A percentile compares a stretch with the other conserved stretches of the same genome.
phyloP scores from a whole-genome alignment of 2,329 filamentous ascomycete genomes.

The Immersiporthe knoxdaviesiana region DNA sequence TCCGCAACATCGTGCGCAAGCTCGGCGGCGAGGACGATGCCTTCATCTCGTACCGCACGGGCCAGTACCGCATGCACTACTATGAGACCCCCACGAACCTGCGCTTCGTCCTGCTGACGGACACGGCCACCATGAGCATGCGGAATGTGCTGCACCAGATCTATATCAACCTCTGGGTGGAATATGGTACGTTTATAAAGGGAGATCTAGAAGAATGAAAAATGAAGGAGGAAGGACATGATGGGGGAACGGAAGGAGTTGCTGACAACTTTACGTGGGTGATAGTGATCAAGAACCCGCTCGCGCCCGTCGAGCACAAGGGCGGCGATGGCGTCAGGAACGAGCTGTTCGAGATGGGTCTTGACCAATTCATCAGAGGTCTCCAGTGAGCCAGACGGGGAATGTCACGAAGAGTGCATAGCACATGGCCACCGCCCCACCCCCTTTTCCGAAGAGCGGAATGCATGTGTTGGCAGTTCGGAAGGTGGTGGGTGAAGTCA shows the following conservation, averaged over 20 bases:
- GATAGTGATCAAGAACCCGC: constrained; percentile 70
- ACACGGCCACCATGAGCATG: constrained; percentile 87
- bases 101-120: constrained; percentile 96
- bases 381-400: constrained; percentile 37
- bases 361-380: constrained; percentile 78
- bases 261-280: constrained; percentile 28
- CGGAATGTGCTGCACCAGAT: constrained; percentile 95
- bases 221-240: background rate
- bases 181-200: constrained; percentile 70
- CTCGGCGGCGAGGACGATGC: constrained; percentile 91
- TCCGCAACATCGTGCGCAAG: constrained; percentile 96
- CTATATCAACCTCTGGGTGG: constrained; percentile 96
- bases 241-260: no score
- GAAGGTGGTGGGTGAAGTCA: background rate
- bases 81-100: constrained; percentile 97
- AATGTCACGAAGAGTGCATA: background rate
- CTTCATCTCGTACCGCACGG: constrained; percentile 92
- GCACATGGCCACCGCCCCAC: background rate
- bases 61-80: constrained; percentile 97
- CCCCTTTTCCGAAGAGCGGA: background rate
- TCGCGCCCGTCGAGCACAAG: constrained; percentile 70
- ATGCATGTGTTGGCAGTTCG: background rate
- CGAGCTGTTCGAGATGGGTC: constrained; percentile 70
- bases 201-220: no score
- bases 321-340: constrained; percentile 71